Percentiles rank a stretch among this genome's conserved stretches.
These are phyloP conservation scores for Hyaloscypha hepaticicola DNA, from an alignment of 495 filamentous ascomycete genomes.

Conservation along the genomic window DNA sequence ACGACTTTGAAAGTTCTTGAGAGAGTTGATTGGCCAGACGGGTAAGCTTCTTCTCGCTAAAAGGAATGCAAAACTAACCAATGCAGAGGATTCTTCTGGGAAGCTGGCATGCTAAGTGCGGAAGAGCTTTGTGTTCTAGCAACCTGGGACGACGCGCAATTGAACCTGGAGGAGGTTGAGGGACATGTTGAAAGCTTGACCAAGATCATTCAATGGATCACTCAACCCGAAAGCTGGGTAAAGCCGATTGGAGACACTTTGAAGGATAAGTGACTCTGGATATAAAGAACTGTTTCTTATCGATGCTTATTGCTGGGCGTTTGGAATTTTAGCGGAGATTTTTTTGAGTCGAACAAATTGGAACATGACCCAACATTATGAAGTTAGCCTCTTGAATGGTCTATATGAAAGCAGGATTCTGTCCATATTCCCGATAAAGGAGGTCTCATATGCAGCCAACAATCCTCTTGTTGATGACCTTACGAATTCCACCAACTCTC, in stretches of 20 bases:
- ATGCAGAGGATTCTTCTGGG: slow-evolving; percentile 5
- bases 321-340: too few relatives aligned
- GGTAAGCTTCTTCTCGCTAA: neutral
- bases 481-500: too few relatives aligned
- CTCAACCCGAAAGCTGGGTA: neutral
- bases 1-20: neutral
- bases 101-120: neutral
- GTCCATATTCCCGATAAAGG: too few relatives aligned
- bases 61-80: neutral
- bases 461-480: too few relatives aligned
- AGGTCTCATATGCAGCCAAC: too few relatives aligned
- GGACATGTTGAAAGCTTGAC: neutral
- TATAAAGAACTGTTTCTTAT: too few relatives aligned
- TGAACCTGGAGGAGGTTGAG: neutral
- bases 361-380: too few relatives aligned
- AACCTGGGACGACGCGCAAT: neutral
- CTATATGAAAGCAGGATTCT: too few relatives aligned
- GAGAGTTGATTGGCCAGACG: slow-evolving; percentile 12
- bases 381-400: too few relatives aligned
- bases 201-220: neutral
- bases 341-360: too few relatives aligned
- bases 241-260: neutral
- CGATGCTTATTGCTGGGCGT: too few relatives aligned
- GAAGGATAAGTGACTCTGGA: neutral
- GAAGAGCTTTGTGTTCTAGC: slow-evolving; percentile 2